Evolutionary conservation across 1,284 basidiomycete species (phyloP), one percentile per base, ranked within the genome.

Genomic region (Leccinum pallidistipes): DNA sequence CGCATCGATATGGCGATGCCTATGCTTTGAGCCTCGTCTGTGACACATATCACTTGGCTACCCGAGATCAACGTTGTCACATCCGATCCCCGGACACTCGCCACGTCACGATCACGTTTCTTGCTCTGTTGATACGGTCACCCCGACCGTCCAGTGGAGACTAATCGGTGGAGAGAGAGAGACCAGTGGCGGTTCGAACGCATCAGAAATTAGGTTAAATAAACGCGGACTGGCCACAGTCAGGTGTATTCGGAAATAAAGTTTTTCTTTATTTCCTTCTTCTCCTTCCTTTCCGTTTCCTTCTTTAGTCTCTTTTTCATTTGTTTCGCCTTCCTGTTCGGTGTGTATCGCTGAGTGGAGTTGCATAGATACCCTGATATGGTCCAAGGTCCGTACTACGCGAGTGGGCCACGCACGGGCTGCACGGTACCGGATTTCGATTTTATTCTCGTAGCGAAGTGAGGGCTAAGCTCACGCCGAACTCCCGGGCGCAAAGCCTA

Each of bases 391-490:
- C 5, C 27, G 1, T 51, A n/a, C 49, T 38, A 51, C 49, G 51
- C 51, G 51, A 52, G 29, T 12, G 18, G 49, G 50, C 4, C 24
- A 27, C 24, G 24, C 24, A 24, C 50, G 10, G 8, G 11, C 9
- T 31, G 49, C 43, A 21, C 18, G 18, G 43, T 18, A 21, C 43
- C 40, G 43, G 24, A 24, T n/a, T 18, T 52, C 29, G 21, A 50
- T 50, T 50, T 50, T 27, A 36, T 16, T 59, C 43, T 18, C 18
- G 12, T 62, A 65, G 66, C 65, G 65, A 66, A 58, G 56, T 69
- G 65, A 64, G 65, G 55, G 56, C 47, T 6, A 64, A 47, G 21
- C 67, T 66, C 65, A 68, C 5, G 18, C 67, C 65, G 61, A 47
- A 29, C 47, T 16, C 32, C 34, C 18, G 66, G 51, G 50, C 47